Base-by-base conservation (phyloP, 495 filamentous ascomycete species). In the Penicillium steckii region DNA sequence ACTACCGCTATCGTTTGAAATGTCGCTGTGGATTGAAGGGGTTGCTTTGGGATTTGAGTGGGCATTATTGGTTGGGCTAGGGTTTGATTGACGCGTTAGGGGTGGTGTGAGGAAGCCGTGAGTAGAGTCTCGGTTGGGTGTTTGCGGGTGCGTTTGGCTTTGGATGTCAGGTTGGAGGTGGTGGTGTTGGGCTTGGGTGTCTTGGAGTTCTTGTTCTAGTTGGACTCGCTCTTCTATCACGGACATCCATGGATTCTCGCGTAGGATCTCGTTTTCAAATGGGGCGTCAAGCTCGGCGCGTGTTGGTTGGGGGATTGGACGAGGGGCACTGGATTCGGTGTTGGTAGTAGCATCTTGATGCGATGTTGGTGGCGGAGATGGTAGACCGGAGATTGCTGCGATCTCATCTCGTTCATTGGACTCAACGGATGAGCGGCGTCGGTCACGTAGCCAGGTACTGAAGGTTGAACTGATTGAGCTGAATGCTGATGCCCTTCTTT, bases 391-490 rank as follows among this genome's bases (percentile, higher is more conserved):
- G 18, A 41, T 4, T 5, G 18, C 38, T 41, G 38, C 38, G 2
- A 41, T 41, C 9, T 41, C 38, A 8, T 8, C 23, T 21, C 38
- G 9, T 13, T 23, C 19, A 19, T 4, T 22, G 8, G 38, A 21
- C 8, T 41, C 19, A 2, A 22, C 38, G 35, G 35, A 38, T 4
- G 35, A 38, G 10, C 35, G 12, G 17, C 35, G 35, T 38, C 38
- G 18, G 9, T 41, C 38, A 7, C 38, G 19, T 2, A 41, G 9
- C 38, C 38, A 41, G 18, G 27, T 29, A 29, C 23, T 41, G 18
- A 41, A 41, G 10, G 38, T 41, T 13, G 42, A 49, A 22, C 33
- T 40, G 35, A 49, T n/a, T 8, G 46, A 49, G 18, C 33, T 35
- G 15, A 49, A 29, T 7, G 26, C 22, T 26, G 22, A 41, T 9